Conservation (phyloP, 1,284 basidiomycete genomes). For the Phylloporus gajari region DNA sequence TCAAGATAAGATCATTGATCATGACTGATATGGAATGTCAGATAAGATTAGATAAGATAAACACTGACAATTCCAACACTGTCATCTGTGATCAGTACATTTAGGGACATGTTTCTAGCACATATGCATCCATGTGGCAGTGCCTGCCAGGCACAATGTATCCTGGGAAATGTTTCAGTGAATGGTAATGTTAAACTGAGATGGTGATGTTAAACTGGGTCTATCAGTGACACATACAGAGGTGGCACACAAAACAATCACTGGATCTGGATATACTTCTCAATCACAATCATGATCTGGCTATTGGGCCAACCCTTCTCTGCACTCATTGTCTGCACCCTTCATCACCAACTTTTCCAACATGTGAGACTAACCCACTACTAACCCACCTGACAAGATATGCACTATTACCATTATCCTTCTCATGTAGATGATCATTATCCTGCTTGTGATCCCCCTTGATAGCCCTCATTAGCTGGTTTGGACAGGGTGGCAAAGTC, state of each 20-base stretch:
- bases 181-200: too few species aligned
- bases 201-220: slow-evolving; percentile 29
- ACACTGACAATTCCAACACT: too few species aligned
- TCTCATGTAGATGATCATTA: slow-evolving; percentile 84
- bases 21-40: too few species aligned
- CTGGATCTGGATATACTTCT: background rate
- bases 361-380: too few species aligned
- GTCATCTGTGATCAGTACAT: slow-evolving; percentile 53
- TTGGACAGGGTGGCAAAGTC: slow-evolving; percentile 52
- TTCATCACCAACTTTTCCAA: background rate
- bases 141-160: background rate
- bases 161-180: background rate
- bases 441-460: slow-evolving; percentile 84
- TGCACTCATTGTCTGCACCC: background rate
- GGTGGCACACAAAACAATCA: slow-evolving; percentile 5
- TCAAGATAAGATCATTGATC: too few species aligned
- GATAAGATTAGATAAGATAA: too few species aligned
- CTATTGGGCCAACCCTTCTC: background rate
- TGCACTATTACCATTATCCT: slow-evolving; percentile 85
- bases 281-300: slow-evolving; percentile 10
- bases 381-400: slow-evolving; percentile 71
- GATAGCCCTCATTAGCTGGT: slow-evolving; percentile 68
- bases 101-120: slow-evolving; percentile 54
- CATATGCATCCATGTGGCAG: slow-evolving; percentile 14
- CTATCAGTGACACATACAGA: slow-evolving; percentile 16